Conservation (phyloP, 2,329 filamentous ascomycete species). For the Eutypella sp. region DNA sequence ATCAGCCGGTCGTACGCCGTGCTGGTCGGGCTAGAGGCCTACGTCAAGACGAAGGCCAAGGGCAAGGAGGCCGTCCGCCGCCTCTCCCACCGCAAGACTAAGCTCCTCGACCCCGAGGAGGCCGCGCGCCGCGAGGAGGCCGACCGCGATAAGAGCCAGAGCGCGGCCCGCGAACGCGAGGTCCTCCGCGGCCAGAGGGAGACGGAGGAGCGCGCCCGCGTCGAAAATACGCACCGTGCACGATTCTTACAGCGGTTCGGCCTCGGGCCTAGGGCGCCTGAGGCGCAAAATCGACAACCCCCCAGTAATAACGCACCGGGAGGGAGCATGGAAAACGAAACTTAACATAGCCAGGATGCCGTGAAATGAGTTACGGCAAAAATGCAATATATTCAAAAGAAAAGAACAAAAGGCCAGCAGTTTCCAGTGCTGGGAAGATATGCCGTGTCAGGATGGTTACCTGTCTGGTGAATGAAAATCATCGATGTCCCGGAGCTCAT, state of each 20-base stretch:
- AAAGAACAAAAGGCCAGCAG: too few relatives aligned
- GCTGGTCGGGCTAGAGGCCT: constrained; percentile 76
- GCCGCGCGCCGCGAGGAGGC: constrained; percentile 52
- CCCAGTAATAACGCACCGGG: too few relatives aligned
- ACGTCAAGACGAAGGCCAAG: constrained; percentile 62
- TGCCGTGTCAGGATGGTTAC: too few relatives aligned
- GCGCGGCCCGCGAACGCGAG: constrained; percentile 47
- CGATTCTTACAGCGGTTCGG: constrained; percentile 38
- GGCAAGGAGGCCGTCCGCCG: constrained; percentile 52
- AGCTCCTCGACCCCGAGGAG: constrained; percentile 57
- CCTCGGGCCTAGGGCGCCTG: constrained; percentile 24
- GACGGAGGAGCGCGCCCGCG: constrained; percentile 17
- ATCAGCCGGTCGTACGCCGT: constrained; percentile 80
- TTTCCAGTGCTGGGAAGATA: too few relatives aligned
- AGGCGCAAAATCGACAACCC: constrained; percentile 4
- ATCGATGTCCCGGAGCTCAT: too few relatives aligned
- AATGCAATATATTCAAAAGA: too few relatives aligned
- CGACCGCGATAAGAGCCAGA: constrained; percentile 55
- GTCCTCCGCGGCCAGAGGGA: constrained; percentile 35
- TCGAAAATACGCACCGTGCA: constrained; percentile 33
- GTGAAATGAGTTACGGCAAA: too few relatives aligned
- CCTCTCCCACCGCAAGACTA: constrained; percentile 50
- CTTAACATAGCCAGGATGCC: too few relatives aligned
- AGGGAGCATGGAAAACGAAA: too few relatives aligned
- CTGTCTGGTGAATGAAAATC: too few relatives aligned